A percentile compares a stretch with the other conserved stretches of the same genome.
Evolutionary conservation across 2,329 filamentous ascomycete species (phyloP).

Genomic region (Mollisiaceae sp.): DNA sequence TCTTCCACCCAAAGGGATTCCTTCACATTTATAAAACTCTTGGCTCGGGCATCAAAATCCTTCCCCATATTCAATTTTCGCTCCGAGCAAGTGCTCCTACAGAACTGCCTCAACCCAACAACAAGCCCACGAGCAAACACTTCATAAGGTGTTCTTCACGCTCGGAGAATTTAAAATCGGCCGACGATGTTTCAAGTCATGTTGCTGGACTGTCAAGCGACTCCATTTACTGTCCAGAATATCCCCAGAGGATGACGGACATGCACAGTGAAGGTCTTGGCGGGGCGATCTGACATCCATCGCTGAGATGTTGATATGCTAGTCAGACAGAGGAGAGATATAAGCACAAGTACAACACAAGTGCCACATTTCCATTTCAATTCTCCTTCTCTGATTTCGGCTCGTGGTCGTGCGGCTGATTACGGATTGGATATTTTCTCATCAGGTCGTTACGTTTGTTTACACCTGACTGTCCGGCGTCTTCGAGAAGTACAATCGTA

Average conservation of each 20-base stretch:
- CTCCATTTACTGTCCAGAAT: no score
- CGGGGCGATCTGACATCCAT: no score
- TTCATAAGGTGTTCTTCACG: neutral
- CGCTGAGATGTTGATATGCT: neutral
- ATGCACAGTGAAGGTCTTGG: neutral
- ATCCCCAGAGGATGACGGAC: neutral
- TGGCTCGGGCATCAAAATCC: constrained; percentile 2
- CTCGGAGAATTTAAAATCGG: constrained; percentile 7
- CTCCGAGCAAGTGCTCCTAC: constrained; percentile 4
- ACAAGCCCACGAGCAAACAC: neutral
- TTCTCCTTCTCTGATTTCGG: no score
- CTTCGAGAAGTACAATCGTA: no score
- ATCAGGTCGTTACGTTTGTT: no score
- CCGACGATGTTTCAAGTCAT: constrained; percentile 5
- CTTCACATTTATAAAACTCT: neutral
- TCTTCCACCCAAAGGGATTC: neutral
- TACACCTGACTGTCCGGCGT: no score
- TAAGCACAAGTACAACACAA: neutral
- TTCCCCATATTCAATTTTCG: neutral
- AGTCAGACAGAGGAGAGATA: neutral
- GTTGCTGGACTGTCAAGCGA: neutral
- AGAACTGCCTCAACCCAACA: neutral
- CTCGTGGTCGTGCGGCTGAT: no score
- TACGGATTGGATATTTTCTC: no score
- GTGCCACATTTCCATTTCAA: no score